These are phyloP conservation scores for Mallotus nudiflorus DNA, from an alignment of 345 rosid species.

Conservation along the genomic window DNA sequence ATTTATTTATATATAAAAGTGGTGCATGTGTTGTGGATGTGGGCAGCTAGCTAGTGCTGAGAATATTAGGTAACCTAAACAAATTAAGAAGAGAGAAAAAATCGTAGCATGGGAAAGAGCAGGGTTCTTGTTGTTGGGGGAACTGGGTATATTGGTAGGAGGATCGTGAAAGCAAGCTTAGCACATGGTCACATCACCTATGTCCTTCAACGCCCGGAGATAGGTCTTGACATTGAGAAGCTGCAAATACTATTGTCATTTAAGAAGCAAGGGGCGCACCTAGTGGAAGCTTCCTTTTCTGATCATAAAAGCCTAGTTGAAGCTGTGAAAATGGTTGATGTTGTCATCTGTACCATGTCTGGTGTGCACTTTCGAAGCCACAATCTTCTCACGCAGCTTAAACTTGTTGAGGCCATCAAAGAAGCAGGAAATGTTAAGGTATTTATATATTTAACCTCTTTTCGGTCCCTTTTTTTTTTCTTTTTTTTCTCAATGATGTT, in stretches of 20 bases:
- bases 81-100: neutral
- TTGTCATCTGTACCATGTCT: constrained; percentile 61
- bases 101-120: constrained; percentile 35
- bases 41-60: too few relatives aligned
- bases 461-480: too few relatives aligned
- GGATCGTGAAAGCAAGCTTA: constrained; percentile 61
- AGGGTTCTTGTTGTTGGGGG: constrained; percentile 64
- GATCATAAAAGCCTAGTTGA: constrained; percentile 48
- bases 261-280: constrained; percentile 55
- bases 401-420: constrained; percentile 64
- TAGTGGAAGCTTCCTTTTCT: constrained; percentile 48
- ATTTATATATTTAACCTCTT: neutral
- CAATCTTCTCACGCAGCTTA: constrained; percentile 54
- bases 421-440: constrained; percentile 72
- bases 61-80: too few relatives aligned
- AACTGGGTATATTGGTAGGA: constrained; percentile 59
- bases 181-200: constrained; percentile 52
- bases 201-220: constrained; percentile 54
- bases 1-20: too few relatives aligned
- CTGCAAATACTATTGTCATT: constrained; percentile 48
- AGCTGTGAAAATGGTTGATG: constrained; percentile 55
- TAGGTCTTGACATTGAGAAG: constrained; percentile 67
- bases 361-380: constrained; percentile 63
- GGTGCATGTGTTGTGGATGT: too few relatives aligned
- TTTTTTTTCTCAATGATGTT: too few relatives aligned